Percentiles rank a stretch among this genome's conserved stretches.
These are phyloP conservation scores for Pyrus communis DNA, from an alignment of 306 rosid species.

Conservation along the genomic window DNA sequence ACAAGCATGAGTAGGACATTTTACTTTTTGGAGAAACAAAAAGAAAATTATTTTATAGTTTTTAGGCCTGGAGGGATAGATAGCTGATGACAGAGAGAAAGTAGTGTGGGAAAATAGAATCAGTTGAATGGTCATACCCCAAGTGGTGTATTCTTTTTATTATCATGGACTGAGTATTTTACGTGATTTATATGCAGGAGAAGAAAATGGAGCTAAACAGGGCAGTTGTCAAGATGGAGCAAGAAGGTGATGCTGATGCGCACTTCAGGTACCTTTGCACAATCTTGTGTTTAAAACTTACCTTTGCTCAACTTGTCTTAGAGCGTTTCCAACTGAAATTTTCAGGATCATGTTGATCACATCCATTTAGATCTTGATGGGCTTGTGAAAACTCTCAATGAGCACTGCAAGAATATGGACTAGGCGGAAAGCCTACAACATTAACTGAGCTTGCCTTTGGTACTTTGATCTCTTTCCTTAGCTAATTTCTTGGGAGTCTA, in stretches of 20 bases:
- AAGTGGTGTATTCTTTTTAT: not conserved
- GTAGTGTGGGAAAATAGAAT: not conserved
- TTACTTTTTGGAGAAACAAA: not conserved
- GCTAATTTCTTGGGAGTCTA: not conserved
- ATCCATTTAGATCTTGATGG: slow-evolving; percentile 77
- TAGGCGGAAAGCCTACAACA: slow-evolving; percentile 72
- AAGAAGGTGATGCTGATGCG: slow-evolving; percentile 52
- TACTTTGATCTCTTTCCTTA: slow-evolving; percentile 28
- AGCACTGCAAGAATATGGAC: slow-evolving; percentile 88
- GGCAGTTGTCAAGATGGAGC: slow-evolving; percentile 81
- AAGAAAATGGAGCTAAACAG: slow-evolving; percentile 86
- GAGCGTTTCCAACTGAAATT: slow-evolving; percentile 23
- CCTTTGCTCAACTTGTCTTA: slow-evolving; percentile 13
- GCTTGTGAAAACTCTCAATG: slow-evolving; percentile 72
- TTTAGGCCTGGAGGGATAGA: not conserved
- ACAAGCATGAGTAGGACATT: not conserved
- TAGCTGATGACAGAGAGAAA: not conserved
- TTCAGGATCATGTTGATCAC: slow-evolving; percentile 65
- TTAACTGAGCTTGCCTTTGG: slow-evolving; percentile 91
- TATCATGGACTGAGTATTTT: not conserved
- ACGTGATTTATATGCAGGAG: slow-evolving; percentile 38
- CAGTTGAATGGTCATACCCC: not conserved
- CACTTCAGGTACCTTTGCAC: slow-evolving; percentile 58
- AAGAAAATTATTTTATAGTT: not conserved
- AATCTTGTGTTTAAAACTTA: slow-evolving; percentile 4